A percentile compares a stretch with the other conserved stretches of the same genome.
Conservation (phyloP, 139 green algal genomes). For the Haematococcus sp. region DNA sequence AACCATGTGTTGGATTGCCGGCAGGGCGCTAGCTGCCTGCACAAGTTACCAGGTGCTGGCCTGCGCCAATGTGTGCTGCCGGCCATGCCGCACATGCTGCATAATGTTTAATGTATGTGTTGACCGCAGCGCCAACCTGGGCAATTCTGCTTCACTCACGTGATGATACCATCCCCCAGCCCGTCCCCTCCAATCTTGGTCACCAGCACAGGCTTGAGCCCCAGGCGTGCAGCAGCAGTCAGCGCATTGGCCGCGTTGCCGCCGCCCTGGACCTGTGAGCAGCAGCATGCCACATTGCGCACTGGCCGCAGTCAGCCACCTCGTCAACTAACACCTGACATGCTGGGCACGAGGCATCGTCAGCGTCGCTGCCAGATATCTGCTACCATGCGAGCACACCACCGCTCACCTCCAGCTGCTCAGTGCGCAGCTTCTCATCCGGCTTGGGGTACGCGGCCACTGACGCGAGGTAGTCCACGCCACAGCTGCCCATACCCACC, state of each 20-base stretch:
- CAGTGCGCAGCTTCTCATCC: constrained; percentile 90
- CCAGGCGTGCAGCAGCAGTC: constrained; percentile 86
- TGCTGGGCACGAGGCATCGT: no score
- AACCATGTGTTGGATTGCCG: neutral
- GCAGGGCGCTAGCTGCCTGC: neutral
- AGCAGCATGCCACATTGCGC: no score
- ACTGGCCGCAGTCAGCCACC: no score
- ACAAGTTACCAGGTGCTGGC: neutral
- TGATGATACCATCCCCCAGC: constrained; percentile 77
- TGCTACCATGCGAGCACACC: neutral
- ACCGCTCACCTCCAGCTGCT: constrained; percentile 66
- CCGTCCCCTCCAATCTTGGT: constrained; percentile 85
- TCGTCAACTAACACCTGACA: no score
- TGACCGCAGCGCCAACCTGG: no score
- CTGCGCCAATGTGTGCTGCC: no score
- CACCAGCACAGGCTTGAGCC: constrained; percentile 68
- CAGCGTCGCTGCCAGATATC: no score
- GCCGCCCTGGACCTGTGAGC: constrained; percentile 75
- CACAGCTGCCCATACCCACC: constrained; percentile 76
- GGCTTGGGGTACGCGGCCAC: constrained; percentile 81
- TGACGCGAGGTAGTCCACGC: constrained; percentile 90
- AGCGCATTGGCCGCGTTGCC: constrained; percentile 95
- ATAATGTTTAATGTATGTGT: no score
- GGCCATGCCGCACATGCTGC: no score
- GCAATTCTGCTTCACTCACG: constrained; percentile 21